Evolutionary conservation across 805 yeast species (phyloP).

Genomic region (Candida coleopterorum): DNA sequence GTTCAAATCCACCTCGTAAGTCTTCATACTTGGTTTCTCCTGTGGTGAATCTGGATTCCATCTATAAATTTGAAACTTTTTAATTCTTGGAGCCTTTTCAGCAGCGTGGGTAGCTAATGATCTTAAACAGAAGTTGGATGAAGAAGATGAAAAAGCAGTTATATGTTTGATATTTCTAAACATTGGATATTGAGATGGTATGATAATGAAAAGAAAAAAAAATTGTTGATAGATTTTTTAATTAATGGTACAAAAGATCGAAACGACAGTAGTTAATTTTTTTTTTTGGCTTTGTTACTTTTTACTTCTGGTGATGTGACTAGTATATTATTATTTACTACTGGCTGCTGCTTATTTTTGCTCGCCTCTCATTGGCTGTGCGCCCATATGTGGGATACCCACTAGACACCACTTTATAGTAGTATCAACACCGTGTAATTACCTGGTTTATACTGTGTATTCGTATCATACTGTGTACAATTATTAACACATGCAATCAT

Average conservation of each 20-base stretch:
- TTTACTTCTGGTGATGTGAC: not conserved
- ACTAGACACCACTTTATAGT: not conserved
- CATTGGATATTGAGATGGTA: constrained; percentile 2
- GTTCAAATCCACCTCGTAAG: constrained; percentile 80
- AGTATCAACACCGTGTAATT: too few species aligned
- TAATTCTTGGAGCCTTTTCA: constrained; percentile 53
- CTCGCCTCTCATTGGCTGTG: not conserved
- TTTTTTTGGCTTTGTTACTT: not conserved
- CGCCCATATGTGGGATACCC: not conserved
- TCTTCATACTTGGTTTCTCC: constrained; percentile 80
- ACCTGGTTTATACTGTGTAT: too few species aligned
- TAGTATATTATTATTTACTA: not conserved
- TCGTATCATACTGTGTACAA: too few species aligned
- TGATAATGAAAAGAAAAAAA: not conserved
- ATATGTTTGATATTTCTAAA: constrained; percentile 10
- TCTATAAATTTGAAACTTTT: constrained; percentile 89
- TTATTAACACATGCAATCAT: too few species aligned
- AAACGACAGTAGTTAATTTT: not conserved
- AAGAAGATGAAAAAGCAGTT: too few species aligned
- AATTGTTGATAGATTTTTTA: not conserved
- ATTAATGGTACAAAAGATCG: not conserved
- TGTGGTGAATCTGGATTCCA: constrained; percentile 98
- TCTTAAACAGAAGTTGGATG: constrained; percentile 16
- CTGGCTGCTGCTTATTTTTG: constrained; percentile 6
- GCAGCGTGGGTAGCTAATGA: constrained; percentile 49